These are phyloP conservation scores for Obba rivulosa DNA, from an alignment of 768 basidiomycete species.

Conservation along the genomic window DNA sequence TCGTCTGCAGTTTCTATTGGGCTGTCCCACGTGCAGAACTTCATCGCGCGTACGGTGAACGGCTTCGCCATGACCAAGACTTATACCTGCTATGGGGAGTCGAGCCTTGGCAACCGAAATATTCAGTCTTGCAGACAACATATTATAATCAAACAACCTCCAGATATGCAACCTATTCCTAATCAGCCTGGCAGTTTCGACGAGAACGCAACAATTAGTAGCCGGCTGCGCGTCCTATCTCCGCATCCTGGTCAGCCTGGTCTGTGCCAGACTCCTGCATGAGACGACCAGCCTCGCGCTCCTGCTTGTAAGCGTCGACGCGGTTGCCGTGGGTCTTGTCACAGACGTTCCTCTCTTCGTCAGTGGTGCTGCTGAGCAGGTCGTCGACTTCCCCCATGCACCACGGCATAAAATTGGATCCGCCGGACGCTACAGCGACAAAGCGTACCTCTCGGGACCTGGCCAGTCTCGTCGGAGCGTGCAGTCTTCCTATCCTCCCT, in stretches of 20 bases:
- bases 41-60: no score
- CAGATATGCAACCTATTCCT: no score
- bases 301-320: constrained; percentile 21
- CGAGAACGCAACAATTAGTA: not conserved
- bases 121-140: no score
- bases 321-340: constrained; percentile 19
- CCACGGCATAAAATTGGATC: not conserved
- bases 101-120: no score
- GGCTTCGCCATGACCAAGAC: no score
- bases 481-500: constrained; percentile 19
- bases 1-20: no score
- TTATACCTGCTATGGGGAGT: no score
- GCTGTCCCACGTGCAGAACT: no score
- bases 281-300: constrained; percentile 17
- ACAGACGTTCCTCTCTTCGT: constrained; percentile 12
- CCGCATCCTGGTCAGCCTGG: constrained; percentile 15
- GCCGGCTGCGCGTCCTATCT: constrained; percentile 15
- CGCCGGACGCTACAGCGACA: not conserved
- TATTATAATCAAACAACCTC: no score
- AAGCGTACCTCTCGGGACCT: constrained; percentile 14
- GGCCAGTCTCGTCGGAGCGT: constrained; percentile 14
- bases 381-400: constrained; percentile 20
- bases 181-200: no score
- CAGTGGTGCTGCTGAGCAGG: constrained; percentile 7
- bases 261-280: constrained; percentile 11